Percentiles rank a stretch among this genome's conserved stretches.
phyloP scores from a whole-genome alignment of 2,329 filamentous ascomycete genomes.

The Trichoderma citrinoviride region DNA sequence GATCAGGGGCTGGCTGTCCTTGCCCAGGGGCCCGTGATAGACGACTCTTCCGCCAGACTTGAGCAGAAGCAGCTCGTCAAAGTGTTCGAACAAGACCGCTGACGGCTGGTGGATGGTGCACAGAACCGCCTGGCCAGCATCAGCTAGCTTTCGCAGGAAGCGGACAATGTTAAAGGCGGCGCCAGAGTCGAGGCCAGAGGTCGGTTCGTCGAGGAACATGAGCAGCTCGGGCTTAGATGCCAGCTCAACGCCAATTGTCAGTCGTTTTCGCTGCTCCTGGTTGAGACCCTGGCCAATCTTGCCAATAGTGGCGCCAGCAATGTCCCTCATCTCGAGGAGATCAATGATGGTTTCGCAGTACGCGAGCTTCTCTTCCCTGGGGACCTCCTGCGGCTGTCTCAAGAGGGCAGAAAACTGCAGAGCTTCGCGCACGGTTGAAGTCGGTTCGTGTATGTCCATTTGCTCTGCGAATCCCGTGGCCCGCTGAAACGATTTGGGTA shows the following conservation, averaged over 20 bases:
- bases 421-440: constrained; percentile 64
- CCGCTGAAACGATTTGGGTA: constrained; percentile 74
- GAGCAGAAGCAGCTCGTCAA: constrained; percentile 55
- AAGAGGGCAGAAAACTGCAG: constrained; percentile 64
- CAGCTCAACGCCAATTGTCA: constrained; percentile 57
- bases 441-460: constrained; percentile 65
- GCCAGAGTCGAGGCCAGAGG: constrained; percentile 56
- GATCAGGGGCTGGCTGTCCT: constrained; percentile 47
- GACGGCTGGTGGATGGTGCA: constrained; percentile 62
- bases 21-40: constrained; percentile 54
- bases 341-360: constrained; percentile 69
- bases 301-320: constrained; percentile 65
- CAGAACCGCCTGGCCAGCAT: constrained; percentile 57
- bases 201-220: constrained; percentile 64
- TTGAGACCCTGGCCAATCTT: constrained; percentile 57
- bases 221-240: constrained; percentile 58
- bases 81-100: constrained; percentile 54
- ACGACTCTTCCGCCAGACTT: constrained; percentile 52
- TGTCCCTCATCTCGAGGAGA: constrained; percentile 64
- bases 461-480: constrained; percentile 70
- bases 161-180: constrained; percentile 61
- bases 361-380: constrained; percentile 60
- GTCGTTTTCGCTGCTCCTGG: constrained; percentile 55
- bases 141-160: constrained; percentile 60
- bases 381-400: constrained; percentile 56